These are phyloP conservation scores for Aphanocladium album DNA, from an alignment of 2,329 filamentous ascomycete genomes.

Conservation along the genomic window DNA sequence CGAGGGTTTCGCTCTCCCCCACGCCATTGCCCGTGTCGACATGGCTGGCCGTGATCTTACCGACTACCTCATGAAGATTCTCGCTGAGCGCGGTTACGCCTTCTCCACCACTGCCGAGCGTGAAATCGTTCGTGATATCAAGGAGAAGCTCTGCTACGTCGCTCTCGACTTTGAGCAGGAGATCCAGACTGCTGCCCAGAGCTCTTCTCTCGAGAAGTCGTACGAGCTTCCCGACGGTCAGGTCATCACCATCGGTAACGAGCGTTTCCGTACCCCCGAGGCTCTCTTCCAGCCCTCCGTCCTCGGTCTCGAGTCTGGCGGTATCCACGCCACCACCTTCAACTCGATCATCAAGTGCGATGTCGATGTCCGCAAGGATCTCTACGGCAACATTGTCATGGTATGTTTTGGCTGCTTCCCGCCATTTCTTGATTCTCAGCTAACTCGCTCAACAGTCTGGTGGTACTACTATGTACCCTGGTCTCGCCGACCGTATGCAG, in stretches of 20 bases:
- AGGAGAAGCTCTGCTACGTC: slow-evolving; percentile 99
- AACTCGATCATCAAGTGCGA: slow-evolving; percentile 99
- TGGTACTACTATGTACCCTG: slow-evolving; percentile 99
- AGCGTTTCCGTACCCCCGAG: slow-evolving; percentile 99
- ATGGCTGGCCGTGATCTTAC: slow-evolving; percentile 99
- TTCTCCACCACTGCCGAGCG: slow-evolving; percentile 99
- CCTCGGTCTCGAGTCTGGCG: slow-evolving; percentile 94
- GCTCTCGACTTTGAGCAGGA: slow-evolving; percentile 99
- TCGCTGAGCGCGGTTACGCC: slow-evolving; percentile 98
- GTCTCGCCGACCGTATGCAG: slow-evolving; percentile 99
- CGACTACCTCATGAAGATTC: slow-evolving; percentile 99
- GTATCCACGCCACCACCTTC: slow-evolving; percentile 99
- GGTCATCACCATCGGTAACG: slow-evolving; percentile 99
- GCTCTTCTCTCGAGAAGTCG: slow-evolving; percentile 98
- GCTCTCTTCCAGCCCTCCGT: slow-evolving; percentile 99
- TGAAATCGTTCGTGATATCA: slow-evolving; percentile 99
- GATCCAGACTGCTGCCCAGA: slow-evolving; percentile 99
- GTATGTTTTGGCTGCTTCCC: slow-evolving; percentile 50
- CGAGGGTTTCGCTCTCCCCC: slow-evolving; percentile 99
- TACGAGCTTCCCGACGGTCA: slow-evolving; percentile 99
- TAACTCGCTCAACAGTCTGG: slow-evolving; percentile 66
- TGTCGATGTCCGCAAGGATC: slow-evolving; percentile 99
- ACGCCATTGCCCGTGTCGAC: slow-evolving; percentile 99
- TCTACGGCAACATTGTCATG: slow-evolving; percentile 99
- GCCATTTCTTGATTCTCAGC: slow-evolving; percentile 10